phyloP scores from a whole-genome alignment of 177 flowering plant species.

The Vitis hybrid region DNA sequence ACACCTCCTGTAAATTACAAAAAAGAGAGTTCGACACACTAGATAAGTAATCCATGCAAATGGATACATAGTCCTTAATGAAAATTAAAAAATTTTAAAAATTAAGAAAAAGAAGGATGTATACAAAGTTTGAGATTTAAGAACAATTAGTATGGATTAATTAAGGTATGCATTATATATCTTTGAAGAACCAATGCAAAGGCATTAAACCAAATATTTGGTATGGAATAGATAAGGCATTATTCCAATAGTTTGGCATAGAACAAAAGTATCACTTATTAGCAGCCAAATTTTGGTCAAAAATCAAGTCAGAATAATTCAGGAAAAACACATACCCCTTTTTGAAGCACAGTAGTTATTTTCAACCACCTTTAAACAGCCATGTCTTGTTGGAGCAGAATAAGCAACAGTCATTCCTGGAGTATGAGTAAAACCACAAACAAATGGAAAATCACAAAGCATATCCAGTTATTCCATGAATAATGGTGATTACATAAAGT shows the following conservation, averaged over 20 bases:
- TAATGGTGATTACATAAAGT: neutral
- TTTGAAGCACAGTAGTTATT: slow-evolving; percentile 93
- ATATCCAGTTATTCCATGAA: neutral
- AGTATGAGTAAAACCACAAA: slow-evolving; percentile 11
- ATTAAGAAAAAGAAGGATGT: no score
- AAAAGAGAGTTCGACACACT: neutral
- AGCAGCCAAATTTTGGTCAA: neutral
- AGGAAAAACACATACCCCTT: slow-evolving; percentile 54
- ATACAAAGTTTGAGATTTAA: no score
- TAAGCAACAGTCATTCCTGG: slow-evolving; percentile 81
- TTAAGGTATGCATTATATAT: no score
- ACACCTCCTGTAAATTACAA: slow-evolving; percentile 65
- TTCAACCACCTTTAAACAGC: slow-evolving; percentile 86
- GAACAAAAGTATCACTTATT: neutral
- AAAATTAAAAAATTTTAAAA: no score
- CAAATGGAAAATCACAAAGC: neutral
- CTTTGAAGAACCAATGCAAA: no score
- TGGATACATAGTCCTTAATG: no score
- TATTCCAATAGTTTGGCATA: neutral
- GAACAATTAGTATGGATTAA: no score
- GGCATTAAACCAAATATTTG: no score
- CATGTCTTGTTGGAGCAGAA: slow-evolving; percentile 81
- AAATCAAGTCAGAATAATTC: neutral
- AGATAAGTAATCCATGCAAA: neutral
- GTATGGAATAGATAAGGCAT: no score